phyloP scores from a whole-genome alignment of 768 basidiomycete genomes.

The Obba rivulosa region DNA sequence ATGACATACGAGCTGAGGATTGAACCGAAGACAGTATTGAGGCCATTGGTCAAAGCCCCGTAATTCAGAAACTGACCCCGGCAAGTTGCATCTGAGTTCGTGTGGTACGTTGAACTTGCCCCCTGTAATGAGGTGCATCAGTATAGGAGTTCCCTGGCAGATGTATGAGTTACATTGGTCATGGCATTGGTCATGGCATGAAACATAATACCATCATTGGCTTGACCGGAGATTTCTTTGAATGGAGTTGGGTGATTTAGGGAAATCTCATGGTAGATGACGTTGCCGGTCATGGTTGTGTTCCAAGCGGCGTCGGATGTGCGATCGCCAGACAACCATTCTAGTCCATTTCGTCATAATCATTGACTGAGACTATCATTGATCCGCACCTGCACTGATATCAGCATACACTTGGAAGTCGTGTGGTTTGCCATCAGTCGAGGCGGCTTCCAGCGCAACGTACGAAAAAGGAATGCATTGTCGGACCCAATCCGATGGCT shows the following conservation, averaged over 20 bases:
- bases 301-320: conserved; percentile 4
- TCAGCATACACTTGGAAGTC: conserved; percentile 34
- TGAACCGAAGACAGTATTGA: conserved; percentile 1
- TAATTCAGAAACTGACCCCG: conserved; percentile 12
- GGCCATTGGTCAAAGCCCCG: conserved; percentile 12
- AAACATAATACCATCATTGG: conserved; percentile 10
- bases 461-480: conserved; percentile 38
- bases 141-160: too few relatives aligned
- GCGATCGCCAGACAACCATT: conserved; percentile 12
- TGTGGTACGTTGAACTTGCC: conserved; percentile 9
- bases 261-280: conserved; percentile 9
- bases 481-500: conserved; percentile 32
- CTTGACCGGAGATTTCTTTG: conserved; percentile 6
- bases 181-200: conserved; percentile 6
- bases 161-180: too few relatives aligned
- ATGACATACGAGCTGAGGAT: too few relatives aligned
- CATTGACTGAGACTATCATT: too few relatives aligned
- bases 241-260: background rate
- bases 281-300: background rate
- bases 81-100: conserved; percentile 2
- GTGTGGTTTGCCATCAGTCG: conserved; percentile 29
- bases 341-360: background rate
- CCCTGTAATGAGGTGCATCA: too few relatives aligned
- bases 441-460: conserved; percentile 23
- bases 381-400: conserved; percentile 28